A percentile compares a stretch with the other conserved stretches of the same genome.
These are phyloP conservation scores for Penicillium hordei DNA, from an alignment of 2,329 filamentous ascomycete species.

Conservation along the genomic window DNA sequence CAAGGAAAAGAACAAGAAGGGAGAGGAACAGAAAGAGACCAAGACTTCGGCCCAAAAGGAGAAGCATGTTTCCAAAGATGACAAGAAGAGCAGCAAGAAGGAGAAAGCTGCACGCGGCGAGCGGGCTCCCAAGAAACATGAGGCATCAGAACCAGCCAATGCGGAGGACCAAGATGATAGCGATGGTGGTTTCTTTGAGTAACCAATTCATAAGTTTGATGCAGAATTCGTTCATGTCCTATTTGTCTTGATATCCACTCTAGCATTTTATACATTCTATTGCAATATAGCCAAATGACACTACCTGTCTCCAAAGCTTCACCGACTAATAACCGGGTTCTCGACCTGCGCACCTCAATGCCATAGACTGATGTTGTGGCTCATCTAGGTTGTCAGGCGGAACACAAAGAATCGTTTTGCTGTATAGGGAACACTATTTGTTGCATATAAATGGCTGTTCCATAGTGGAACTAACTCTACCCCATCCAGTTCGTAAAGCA, in stretches of 20 bases:
- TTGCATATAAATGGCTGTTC: neutral
- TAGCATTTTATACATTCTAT: conserved; percentile 3
- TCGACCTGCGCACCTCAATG: neutral
- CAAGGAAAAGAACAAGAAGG: conserved; percentile 16
- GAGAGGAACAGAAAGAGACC: conserved; percentile 7
- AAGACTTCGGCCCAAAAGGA: neutral
- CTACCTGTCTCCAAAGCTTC: neutral
- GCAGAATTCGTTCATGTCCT: conserved; percentile 1
- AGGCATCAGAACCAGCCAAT: conserved; percentile 11
- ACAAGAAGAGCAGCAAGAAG: conserved; percentile 14
- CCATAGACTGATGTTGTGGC: neutral
- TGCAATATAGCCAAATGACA: neutral
- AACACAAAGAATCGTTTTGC: neutral
- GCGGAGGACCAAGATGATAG: conserved; percentile 29
- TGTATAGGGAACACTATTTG: neutral
- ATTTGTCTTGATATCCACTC: conserved; percentile 13
- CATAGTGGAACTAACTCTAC: neutral
- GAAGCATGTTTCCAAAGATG: neutral
- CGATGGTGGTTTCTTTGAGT: conserved; percentile 46
- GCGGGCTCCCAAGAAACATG: neutral
- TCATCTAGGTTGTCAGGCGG: neutral
- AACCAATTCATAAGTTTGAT: conserved; percentile 1
- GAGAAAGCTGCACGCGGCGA: conserved; percentile 4
- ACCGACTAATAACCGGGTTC: neutral
- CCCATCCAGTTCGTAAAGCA: neutral